These are phyloP conservation scores for Decorospora gaudefroyi DNA, from an alignment of 2,329 filamentous ascomycete genomes.

Conservation along the genomic window DNA sequence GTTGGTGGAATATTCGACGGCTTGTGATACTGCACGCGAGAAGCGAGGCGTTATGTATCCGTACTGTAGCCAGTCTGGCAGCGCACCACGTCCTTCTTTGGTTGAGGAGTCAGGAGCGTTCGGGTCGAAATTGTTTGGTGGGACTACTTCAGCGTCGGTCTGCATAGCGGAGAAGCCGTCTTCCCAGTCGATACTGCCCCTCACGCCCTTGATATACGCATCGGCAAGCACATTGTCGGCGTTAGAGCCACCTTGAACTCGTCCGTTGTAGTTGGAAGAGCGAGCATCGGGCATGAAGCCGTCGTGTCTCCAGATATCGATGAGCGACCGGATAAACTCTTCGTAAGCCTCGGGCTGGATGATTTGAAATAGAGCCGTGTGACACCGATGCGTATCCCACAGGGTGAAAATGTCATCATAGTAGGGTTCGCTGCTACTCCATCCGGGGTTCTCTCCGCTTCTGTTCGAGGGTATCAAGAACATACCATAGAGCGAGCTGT, in stretches of 20 bases:
- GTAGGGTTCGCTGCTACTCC: conserved; percentile 67
- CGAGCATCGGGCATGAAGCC: conserved; percentile 68
- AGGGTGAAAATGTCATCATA: conserved; percentile 74
- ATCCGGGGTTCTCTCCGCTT: conserved; percentile 71
- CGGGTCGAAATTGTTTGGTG: conserved; percentile 63
- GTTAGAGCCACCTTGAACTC: conserved; percentile 71
- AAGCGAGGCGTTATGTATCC: conserved; percentile 69
- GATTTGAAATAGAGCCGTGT: conserved; percentile 67
- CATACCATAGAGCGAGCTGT: conserved; percentile 72
- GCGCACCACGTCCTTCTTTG: conserved; percentile 68
- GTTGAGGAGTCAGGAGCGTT: conserved; percentile 63
- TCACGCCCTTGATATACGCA: conserved; percentile 70
- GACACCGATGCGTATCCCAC: conserved; percentile 68
- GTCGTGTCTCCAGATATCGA: conserved; percentile 69
- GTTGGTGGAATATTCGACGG: conserved; percentile 70
- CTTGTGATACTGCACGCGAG: conserved; percentile 64
- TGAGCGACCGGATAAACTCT: conserved; percentile 67
- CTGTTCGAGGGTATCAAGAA: conserved; percentile 70
- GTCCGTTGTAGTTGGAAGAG: conserved; percentile 70
- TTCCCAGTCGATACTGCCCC: conserved; percentile 65
- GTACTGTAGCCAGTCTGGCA: conserved; percentile 68
- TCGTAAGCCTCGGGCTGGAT: conserved; percentile 66
- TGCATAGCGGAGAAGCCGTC: conserved; percentile 60
- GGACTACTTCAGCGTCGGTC: conserved; percentile 67
- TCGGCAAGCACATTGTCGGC: conserved; percentile 74